phyloP scores from a whole-genome alignment of 1,284 basidiomycete species.

The Microbotryum silenes-acaulis region DNA sequence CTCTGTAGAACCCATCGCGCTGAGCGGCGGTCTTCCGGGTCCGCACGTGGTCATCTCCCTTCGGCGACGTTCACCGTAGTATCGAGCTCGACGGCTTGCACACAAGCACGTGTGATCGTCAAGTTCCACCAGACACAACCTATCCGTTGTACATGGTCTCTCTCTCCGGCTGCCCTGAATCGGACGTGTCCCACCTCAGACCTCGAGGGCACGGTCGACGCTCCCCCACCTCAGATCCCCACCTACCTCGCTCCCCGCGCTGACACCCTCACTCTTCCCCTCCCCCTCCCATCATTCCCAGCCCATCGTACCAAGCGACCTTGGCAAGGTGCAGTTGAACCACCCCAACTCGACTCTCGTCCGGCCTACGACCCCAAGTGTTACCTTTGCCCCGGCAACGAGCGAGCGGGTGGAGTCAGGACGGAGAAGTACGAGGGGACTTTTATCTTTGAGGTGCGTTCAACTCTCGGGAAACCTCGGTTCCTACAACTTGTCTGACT shows the following conservation, averaged over 20 bases:
- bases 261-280: background rate
- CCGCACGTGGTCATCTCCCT: no score
- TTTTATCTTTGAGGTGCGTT: constrained; percentile 42
- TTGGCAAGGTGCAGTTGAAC: constrained; percentile 76
- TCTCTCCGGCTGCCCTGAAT: no score
- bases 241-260: background rate
- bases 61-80: no score
- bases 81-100: no score
- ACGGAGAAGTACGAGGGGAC: constrained; percentile 67
- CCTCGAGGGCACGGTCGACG: no score
- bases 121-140: no score
- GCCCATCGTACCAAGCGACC: constrained; percentile 57
- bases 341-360: constrained; percentile 48
- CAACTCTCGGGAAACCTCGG: background rate
- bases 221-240: background rate
- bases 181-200: no score
- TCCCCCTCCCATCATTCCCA: constrained; percentile 3
- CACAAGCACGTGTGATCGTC: no score
- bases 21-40: no score
- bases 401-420: constrained; percentile 61
- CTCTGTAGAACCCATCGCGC: no score
- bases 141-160: no score
- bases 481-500: background rate
- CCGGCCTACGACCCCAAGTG: constrained; percentile 70
- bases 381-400: constrained; percentile 85